Conservation (phyloP, 1,139 yeast species). For the Scheffersomyces insectosa region DNA sequence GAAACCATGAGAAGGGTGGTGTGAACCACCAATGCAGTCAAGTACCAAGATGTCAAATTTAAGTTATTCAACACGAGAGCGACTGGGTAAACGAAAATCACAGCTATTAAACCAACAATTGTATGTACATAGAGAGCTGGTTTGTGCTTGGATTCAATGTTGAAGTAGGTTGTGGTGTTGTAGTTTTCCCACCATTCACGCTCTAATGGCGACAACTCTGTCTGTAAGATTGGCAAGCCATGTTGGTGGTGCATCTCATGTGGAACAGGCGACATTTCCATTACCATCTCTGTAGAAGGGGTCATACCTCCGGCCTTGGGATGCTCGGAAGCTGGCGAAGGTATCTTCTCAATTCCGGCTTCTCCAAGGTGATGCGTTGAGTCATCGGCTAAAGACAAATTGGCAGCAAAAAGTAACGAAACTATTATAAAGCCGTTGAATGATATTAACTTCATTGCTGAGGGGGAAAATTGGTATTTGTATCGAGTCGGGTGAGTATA, state of each 20-base stretch:
- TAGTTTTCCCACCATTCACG: slow-evolving; percentile 75
- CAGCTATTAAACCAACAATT: slow-evolving; percentile 42
- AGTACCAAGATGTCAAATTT: slow-evolving; percentile 51
- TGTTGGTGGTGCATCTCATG: slow-evolving; percentile 61
- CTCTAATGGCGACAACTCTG: slow-evolving; percentile 70
- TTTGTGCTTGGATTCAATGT: slow-evolving; percentile 50
- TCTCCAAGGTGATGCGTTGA: too few relatives aligned
- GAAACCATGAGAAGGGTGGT: slow-evolving; percentile 48
- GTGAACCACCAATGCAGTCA: slow-evolving; percentile 58
- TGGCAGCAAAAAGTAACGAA: too few relatives aligned
- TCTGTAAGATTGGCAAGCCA: slow-evolving; percentile 76
- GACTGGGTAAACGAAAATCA: slow-evolving; percentile 68
- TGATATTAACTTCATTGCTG: too few relatives aligned
- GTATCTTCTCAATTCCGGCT: too few relatives aligned
- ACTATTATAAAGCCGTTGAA: too few relatives aligned
- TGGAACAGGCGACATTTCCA: slow-evolving; percentile 34
- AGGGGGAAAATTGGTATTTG: too few relatives aligned
- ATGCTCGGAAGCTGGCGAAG: too few relatives aligned
- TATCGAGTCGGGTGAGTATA: too few relatives aligned
- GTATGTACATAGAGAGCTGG: slow-evolving; percentile 62
- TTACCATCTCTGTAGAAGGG: slow-evolving; percentile 2
- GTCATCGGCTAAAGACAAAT: too few relatives aligned
- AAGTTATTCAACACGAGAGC: slow-evolving; percentile 64
- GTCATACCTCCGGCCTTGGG: too few relatives aligned
- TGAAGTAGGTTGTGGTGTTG: slow-evolving; percentile 78